Evolutionary conservation across 129 eudicot genomes (phyloP), one percentile per base, ranked within the genome.

Genomic region (Erigeron canadensis): DNA sequence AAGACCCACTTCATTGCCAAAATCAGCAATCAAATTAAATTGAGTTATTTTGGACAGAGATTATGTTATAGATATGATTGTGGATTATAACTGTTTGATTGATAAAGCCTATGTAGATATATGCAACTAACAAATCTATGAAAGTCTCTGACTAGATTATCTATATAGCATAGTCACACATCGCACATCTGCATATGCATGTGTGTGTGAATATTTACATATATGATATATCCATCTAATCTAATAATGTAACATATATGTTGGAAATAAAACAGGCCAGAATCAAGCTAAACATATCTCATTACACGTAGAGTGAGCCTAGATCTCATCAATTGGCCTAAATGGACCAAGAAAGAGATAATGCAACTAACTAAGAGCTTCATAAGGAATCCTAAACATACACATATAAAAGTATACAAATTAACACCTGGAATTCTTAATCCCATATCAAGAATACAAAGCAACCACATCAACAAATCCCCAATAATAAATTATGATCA

Each of bases 391-490:
- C 51, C 53, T 0, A 8, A 43, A 42, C 17, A 70, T 15, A 56
- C 6, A 18, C 41, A 17, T 41, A 6, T 38, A 56, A 2, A 8
- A 23, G 9, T 21, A 13, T 46, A 57, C 23, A 71, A 61, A 28
- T 60, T 28, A 12, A 19, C 51, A 47, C 41, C 60, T 10, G 51
- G 22, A 63, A 63, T 50, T 47, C 11, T 56, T 8, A 19, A 38
- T 73, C 41, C 39, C 37, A 10, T 62, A 48, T 15, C 48, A 62
- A 59, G 59, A 59, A 62, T 48, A 7, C 47, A n/a, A 62, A 47
- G 18, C 70, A 73, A 73, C 63, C 62, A 8, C 70, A 73, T 47
- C 41, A 73, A 17, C 4, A 47, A 72, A 56, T 18, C 12, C 64
- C 50, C n/a, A n/a, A n/a, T 18, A 17, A 34, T 10, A 71, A 17